Percentiles rank a stretch among this genome's conserved stretches.
Evolutionary conservation across 306 rosid species (phyloP).

Genomic region (Delonix regia): DNA sequence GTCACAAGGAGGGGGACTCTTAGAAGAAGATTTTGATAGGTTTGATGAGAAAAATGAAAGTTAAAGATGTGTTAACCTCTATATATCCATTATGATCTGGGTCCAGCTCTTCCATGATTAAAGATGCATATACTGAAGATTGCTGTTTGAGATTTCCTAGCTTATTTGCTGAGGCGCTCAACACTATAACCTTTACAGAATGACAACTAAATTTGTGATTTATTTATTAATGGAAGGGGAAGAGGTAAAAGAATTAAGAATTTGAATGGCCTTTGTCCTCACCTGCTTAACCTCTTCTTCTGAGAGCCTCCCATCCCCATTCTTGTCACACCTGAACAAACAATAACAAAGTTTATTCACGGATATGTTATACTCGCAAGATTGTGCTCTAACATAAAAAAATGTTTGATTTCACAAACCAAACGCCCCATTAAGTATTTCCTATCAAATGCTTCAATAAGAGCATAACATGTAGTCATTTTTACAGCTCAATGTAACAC

Average conservation of each 20-base stretch:
- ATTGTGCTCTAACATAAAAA: not conserved
- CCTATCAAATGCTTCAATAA: not conserved
- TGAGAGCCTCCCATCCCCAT: conserved; percentile 91
- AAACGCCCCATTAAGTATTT: not conserved
- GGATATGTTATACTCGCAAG: not conserved
- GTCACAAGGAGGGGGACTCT: conserved; percentile 2
- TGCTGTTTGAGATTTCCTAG: conserved; percentile 74
- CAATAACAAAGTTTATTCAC: conserved; percentile 29
- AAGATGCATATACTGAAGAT: conserved; percentile 71
- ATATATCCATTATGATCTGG: conserved; percentile 88
- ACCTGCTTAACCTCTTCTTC: conserved; percentile 93
- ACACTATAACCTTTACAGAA: conserved; percentile 74
- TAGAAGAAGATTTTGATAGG: not conserved
- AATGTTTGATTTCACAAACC: not conserved
- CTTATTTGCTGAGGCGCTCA: conserved; percentile 92
- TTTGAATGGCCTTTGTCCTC: conserved; percentile 36
- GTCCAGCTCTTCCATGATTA: conserved; percentile 95
- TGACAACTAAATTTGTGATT: conserved; percentile 35
- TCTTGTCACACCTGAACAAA: conserved; percentile 90
- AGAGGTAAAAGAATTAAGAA: not conserved
- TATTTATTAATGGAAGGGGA: not conserved
- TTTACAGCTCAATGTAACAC: not conserved
- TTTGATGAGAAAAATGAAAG: not conserved
- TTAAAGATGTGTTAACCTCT: conserved; percentile 60
- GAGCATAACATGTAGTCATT: not conserved